Conservation (phyloP, 306 rosid genomes). For the Cucumis hystrix region DNA sequence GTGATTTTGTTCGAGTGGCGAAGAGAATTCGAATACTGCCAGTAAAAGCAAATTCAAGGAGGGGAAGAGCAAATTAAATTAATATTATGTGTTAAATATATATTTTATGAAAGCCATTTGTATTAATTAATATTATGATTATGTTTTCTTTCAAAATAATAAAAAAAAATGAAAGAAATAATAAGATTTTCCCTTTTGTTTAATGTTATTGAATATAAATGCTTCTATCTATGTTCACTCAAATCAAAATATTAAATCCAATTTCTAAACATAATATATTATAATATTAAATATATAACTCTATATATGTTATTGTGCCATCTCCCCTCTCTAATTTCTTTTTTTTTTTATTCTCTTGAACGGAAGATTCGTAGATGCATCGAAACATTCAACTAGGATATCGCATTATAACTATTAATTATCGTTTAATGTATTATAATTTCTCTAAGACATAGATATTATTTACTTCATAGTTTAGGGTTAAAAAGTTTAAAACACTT, state of each 20-base stretch:
- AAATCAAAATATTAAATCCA: background rate
- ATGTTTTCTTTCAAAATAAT: background rate
- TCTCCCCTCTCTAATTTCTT: background rate
- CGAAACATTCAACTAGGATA: too few relatives aligned
- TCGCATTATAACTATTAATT: background rate
- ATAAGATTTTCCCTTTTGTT: background rate
- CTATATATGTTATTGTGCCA: background rate
- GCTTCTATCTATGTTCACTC: background rate
- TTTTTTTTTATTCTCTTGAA: too few relatives aligned
- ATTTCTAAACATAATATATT: background rate
- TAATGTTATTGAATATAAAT: background rate
- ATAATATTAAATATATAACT: background rate
- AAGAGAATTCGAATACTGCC: slow-evolving; percentile 78
- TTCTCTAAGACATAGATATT: background rate
- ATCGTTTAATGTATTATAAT: background rate
- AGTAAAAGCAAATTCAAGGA: slow-evolving; percentile 40
- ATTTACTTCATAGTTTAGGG: background rate
- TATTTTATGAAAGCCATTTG: background rate
- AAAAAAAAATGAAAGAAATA: background rate
- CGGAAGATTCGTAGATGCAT: too few relatives aligned
- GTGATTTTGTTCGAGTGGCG: slow-evolving; percentile 82
- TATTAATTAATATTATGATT: background rate
- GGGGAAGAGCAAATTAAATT: slow-evolving; percentile 17
- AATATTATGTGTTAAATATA: background rate
- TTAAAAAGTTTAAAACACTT: background rate